Evolutionary conservation across 1,139 yeast genomes (phyloP).

Genomic region (Hyphopichia wangnamkhiaoensis): DNA sequence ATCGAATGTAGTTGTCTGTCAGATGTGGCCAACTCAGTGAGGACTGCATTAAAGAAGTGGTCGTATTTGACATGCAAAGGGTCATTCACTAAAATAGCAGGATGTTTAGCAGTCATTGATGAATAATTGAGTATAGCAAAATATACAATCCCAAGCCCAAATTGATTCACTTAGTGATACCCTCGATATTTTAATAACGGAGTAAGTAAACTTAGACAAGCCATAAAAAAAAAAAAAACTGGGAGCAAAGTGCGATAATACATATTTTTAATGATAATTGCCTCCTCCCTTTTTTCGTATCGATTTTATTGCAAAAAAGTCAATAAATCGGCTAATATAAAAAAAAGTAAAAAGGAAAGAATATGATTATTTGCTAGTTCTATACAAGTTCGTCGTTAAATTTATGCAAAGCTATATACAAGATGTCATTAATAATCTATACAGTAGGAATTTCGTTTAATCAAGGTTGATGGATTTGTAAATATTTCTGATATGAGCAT

Average conservation of each 20-base stretch:
- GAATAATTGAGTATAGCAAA: too few relatives aligned
- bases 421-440: background rate
- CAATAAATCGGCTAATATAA: background rate
- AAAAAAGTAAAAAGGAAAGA: too few relatives aligned
- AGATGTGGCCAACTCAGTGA: background rate
- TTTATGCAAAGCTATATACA: background rate
- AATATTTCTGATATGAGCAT: slow-evolving; percentile 9
- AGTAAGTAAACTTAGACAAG: too few relatives aligned
- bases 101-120: slow-evolving; percentile 13
- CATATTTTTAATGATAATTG: background rate
- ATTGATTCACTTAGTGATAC: too few relatives aligned
- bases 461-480: slow-evolving; percentile 1
- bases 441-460: too few relatives aligned
- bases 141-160: too few relatives aligned
- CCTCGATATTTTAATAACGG: too few relatives aligned
- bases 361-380: too few relatives aligned
- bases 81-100: slow-evolving; percentile 24
- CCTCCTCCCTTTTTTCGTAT: too few relatives aligned
- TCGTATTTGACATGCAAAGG: slow-evolving; percentile 28
- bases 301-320: background rate
- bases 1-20: slow-evolving; percentile 8
- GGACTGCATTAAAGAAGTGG: slow-evolving; percentile 13
- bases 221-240: too few relatives aligned
- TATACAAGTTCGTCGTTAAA: background rate
- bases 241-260: background rate